Evolutionary conservation across 148 eudicot genomes (phyloP).

Genomic region (Cornus kousa): DNA sequence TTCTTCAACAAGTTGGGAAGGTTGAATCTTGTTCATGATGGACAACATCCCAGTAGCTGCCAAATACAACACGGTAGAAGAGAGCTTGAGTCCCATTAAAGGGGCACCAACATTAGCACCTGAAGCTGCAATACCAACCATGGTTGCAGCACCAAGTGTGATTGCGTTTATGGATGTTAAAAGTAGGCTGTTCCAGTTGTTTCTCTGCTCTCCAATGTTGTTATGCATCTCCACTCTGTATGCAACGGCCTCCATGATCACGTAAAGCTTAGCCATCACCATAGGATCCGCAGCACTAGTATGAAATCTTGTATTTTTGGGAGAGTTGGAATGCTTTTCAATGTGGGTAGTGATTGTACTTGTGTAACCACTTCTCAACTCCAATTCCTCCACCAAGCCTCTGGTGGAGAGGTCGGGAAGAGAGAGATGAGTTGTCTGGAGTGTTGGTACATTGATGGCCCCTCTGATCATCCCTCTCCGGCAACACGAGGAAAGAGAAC

Average conservation of each 20-base stretch:
- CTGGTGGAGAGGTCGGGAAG: background rate
- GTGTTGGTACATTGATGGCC: background rate
- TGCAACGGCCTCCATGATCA: constrained; percentile 29
- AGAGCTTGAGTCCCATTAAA: constrained; percentile 30
- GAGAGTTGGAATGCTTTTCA: background rate
- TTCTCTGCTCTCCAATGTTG: constrained; percentile 38
- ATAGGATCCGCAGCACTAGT: constrained; percentile 4
- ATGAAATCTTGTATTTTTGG: background rate
- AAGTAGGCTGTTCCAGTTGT: constrained; percentile 30
- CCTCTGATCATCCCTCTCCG: background rate
- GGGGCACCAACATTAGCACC: constrained; percentile 3
- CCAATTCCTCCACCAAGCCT: constrained; percentile 9
- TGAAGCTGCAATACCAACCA: constrained; percentile 27
- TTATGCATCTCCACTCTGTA: constrained; percentile 47
- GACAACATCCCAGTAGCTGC: constrained; percentile 47
- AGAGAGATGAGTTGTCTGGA: background rate
- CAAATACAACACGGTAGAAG: constrained; percentile 40
- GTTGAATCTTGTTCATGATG: constrained; percentile 64
- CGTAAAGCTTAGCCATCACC: constrained; percentile 25
- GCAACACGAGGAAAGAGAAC: background rate
- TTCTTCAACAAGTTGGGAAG: constrained; percentile 72
- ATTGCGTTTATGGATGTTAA: constrained; percentile 9
- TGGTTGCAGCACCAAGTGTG: constrained; percentile 11
- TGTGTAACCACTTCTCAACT: background rate
- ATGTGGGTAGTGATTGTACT: background rate